phyloP scores from a whole-genome alignment of 2,329 filamentous ascomycete genomes.

The Ophiostoma piceae region DNA sequence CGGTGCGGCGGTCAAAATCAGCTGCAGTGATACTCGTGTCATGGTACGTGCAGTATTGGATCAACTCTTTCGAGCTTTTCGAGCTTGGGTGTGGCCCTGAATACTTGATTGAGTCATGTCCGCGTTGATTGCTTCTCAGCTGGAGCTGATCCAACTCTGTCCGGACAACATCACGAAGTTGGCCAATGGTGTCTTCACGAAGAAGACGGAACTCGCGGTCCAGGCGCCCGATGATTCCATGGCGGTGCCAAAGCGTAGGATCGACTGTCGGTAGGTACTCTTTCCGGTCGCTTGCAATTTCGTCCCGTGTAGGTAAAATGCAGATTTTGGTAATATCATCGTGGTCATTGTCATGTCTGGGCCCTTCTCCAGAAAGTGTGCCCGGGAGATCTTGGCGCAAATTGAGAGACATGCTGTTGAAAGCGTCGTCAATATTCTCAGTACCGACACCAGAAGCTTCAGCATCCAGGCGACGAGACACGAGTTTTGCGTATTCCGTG shows the following conservation, averaged over 20 bases:
- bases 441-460: background rate
- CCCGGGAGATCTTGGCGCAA: conserved; percentile 21
- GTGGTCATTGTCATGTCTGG: conserved; percentile 45
- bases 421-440: background rate
- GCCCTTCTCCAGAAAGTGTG: conserved; percentile 18
- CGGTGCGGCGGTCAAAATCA: conserved; percentile 37
- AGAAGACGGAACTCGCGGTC: conserved; percentile 53
- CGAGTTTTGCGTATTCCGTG: background rate
- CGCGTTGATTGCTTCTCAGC: conserved; percentile 10
- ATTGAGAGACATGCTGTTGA: background rate
- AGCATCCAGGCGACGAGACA: conserved; percentile 13
- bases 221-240: conserved; percentile 44
- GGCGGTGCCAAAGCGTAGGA: conserved; percentile 37
- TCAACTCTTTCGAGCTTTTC: conserved; percentile 27
- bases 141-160: conserved; percentile 37
- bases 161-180: conserved; percentile 46
- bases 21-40: conserved; percentile 33
- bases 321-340: conserved; percentile 39
- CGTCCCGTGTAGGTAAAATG: conserved; percentile 42
- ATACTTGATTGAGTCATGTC: no score
- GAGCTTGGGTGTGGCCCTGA: background rate
- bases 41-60: conserved; percentile 38
- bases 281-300: conserved; percentile 35
- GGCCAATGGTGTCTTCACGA: conserved; percentile 51
- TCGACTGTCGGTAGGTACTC: conserved; percentile 42